phyloP scores from a whole-genome alignment of 2,329 filamentous ascomycete genomes.

The Cryphonectria naterciae region DNA sequence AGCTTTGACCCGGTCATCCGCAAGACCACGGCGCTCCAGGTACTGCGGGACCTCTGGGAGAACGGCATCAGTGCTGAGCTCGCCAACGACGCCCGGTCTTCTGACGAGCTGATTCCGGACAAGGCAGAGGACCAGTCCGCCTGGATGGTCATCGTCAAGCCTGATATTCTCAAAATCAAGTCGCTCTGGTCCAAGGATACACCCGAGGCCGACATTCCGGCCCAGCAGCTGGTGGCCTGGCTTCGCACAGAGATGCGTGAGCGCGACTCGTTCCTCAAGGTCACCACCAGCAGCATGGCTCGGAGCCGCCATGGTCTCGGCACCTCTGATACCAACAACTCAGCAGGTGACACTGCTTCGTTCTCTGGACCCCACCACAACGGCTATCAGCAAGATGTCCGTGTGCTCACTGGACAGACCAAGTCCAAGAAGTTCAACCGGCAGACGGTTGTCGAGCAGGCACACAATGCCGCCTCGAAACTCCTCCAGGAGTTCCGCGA shows the following conservation, averaged over 20 bases:
- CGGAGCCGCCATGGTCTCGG: conserved; percentile 18
- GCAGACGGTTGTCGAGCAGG: conserved; percentile 81
- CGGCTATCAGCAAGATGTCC: conserved; percentile 70
- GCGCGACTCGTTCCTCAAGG: conserved; percentile 61
- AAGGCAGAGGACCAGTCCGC: conserved; percentile 78
- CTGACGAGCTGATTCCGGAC: conserved; percentile 77
- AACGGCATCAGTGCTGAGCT: conserved; percentile 88
- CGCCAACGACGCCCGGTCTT: conserved; percentile 75
- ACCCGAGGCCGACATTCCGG: conserved; percentile 74
- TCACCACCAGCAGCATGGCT: conserved; percentile 30
- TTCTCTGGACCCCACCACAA: conserved; percentile 34
- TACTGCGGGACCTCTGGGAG: conserved; percentile 79
- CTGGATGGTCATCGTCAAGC: conserved; percentile 90
- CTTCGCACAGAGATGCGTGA: conserved; percentile 82
- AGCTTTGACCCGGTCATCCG: conserved; percentile 82
- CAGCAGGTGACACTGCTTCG: conserved; percentile 14
- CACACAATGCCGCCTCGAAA: conserved; percentile 60
- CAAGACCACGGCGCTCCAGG: conserved; percentile 73
- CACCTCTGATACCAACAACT: conserved; percentile 14
- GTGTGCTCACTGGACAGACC: conserved; percentile 81
- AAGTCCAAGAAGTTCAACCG: conserved; percentile 92
- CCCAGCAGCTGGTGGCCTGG: conserved; percentile 75
- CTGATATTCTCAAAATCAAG: conserved; percentile 78
- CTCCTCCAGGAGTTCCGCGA: conserved; percentile 73
- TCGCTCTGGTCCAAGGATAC: conserved; percentile 76